phyloP scores from a whole-genome alignment of 1,139 yeast species.

The Magnusiomyces suaveolens region DNA sequence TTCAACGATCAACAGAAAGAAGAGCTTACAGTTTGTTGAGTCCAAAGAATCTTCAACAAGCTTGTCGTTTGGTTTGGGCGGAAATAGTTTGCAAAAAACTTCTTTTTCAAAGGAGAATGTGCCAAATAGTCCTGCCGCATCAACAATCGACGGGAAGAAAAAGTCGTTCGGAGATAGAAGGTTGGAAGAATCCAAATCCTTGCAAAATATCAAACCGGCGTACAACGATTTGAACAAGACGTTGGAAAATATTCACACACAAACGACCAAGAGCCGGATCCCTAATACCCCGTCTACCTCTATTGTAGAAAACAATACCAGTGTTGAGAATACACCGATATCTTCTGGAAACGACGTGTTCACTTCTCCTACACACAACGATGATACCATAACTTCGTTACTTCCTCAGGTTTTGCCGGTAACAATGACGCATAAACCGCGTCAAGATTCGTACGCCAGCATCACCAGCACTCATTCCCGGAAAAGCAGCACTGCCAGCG shows the following conservation, averaged over 20 bases:
- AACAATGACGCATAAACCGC: background rate
- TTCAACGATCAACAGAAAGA: background rate
- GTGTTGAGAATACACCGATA: background rate
- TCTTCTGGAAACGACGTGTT: background rate
- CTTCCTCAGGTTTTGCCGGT: background rate
- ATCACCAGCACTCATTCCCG: background rate
- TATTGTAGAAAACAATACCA: background rate
- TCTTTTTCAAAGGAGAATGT: too few species aligned
- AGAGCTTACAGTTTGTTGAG: background rate
- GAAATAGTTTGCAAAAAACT: too few species aligned
- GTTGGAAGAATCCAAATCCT: too few species aligned
- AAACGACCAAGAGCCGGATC: background rate
- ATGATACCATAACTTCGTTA: background rate
- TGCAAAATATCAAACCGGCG: too few species aligned
- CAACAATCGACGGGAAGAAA: too few species aligned
- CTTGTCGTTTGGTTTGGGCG: background rate
- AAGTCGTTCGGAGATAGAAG: too few species aligned
- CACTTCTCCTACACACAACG: background rate
- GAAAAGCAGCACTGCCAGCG: background rate
- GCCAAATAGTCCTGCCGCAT: too few species aligned
- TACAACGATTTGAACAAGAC: too few species aligned
- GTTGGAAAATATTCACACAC: too few species aligned
- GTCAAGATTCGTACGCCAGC: background rate
- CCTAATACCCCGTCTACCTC: background rate
- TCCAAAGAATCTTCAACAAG: background rate